Percentiles rank a stretch among this genome's conserved stretches.
Conservation (phyloP, 2,329 filamentous ascomycete genomes). For the Ilyonectria destructans region DNA sequence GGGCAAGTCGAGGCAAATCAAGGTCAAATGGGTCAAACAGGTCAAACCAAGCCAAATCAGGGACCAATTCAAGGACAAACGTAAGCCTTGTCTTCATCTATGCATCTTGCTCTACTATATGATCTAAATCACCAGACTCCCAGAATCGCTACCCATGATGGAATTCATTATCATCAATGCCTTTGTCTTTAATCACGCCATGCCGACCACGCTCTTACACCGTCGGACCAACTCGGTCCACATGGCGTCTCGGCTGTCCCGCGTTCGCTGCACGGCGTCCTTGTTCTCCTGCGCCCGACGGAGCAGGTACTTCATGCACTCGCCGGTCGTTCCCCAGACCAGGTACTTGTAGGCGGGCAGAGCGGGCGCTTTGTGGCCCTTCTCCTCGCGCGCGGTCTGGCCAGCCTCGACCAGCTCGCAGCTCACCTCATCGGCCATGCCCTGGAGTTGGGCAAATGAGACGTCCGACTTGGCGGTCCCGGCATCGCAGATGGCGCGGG, state of each 20-base stretch:
- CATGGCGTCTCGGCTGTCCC: slow-evolving; percentile 75
- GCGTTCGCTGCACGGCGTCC: slow-evolving; percentile 77
- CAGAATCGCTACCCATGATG: slow-evolving; percentile 51
- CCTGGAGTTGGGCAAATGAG: slow-evolving; percentile 81
- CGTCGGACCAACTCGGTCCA: slow-evolving; percentile 74
- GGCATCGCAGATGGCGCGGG: slow-evolving; percentile 66
- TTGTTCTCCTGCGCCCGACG: slow-evolving; percentile 77
- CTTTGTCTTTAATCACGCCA: slow-evolving; percentile 47
- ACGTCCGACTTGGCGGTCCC: slow-evolving; percentile 59
- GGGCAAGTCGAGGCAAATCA: too few species aligned
- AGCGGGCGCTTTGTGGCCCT: slow-evolving; percentile 46
- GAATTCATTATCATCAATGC: slow-evolving; percentile 44
- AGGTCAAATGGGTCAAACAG: not conserved
- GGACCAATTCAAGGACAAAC: slow-evolving; percentile 33
- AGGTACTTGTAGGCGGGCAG: slow-evolving; percentile 81
- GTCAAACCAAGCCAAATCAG: slow-evolving; percentile 1
- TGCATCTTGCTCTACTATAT: slow-evolving; percentile 45
- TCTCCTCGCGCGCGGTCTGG: slow-evolving; percentile 49
- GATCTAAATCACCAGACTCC: slow-evolving; percentile 48
- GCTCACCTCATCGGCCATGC: slow-evolving; percentile 96
- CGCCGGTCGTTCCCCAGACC: slow-evolving; percentile 79
- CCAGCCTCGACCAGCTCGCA: slow-evolving; percentile 69
- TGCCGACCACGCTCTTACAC: slow-evolving; percentile 60
- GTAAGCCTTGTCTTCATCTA: slow-evolving; percentile 51
- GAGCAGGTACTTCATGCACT: slow-evolving; percentile 90